Percentiles rank a stretch among this genome's conserved stretches.
phyloP scores from a whole-genome alignment of 305 asterid species.

The Plantago lanceolata region DNA sequence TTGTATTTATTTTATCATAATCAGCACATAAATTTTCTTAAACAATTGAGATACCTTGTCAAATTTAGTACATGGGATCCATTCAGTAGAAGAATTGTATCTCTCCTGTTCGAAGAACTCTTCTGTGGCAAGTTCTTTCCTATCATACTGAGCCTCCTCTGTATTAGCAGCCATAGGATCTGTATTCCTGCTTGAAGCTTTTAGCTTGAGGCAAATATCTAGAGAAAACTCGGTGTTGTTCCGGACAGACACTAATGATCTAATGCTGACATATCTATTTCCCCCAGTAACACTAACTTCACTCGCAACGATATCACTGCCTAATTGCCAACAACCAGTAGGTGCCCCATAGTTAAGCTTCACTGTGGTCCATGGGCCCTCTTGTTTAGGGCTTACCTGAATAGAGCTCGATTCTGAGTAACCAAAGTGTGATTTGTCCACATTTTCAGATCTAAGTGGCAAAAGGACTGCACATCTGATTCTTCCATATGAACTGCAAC shows the following conservation, averaged over 20 bases:
- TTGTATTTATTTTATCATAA: neutral
- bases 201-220: conserved; percentile 62
- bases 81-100: conserved; percentile 49
- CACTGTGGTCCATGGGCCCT: conserved; percentile 92
- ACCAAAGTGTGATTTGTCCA: conserved; percentile 34
- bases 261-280: conserved; percentile 64
- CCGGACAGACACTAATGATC: conserved; percentile 84
- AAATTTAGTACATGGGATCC: conserved; percentile 50
- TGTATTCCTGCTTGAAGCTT: conserved; percentile 36
- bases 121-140: conserved; percentile 40
- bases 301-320: conserved; percentile 80
- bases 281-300: conserved; percentile 77
- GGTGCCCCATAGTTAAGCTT: conserved; percentile 90
- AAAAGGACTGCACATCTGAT: conserved; percentile 60
- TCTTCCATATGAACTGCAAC: conserved; percentile 41
- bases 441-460: conserved; percentile 42
- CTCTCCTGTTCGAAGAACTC: conserved; percentile 76
- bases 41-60: conserved; percentile 44
- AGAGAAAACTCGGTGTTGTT: conserved; percentile 65
- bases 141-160: conserved; percentile 29
- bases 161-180: conserved; percentile 30
- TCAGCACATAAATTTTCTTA: neutral
- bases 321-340: conserved; percentile 87
- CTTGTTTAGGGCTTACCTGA: conserved; percentile 78
- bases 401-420: conserved; percentile 53